Evolutionary conservation across 163 green algal species (phyloP).

Genomic region (Chlamydomonas reinhardtii): DNA sequence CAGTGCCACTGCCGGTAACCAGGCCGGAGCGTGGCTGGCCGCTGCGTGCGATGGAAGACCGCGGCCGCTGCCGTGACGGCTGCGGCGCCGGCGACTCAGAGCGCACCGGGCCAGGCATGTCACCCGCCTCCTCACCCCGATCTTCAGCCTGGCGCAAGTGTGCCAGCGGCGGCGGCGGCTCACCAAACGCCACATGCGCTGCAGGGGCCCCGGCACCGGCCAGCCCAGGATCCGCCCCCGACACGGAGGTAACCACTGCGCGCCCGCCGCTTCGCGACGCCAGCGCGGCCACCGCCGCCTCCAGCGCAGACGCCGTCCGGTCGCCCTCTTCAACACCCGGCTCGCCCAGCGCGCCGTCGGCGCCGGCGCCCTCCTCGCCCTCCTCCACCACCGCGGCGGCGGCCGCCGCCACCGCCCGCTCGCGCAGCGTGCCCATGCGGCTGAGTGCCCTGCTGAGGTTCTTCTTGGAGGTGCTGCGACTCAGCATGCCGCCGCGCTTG

Average conservation of each 20-base stretch:
- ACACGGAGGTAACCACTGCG: not conserved
- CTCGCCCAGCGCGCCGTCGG: not conserved
- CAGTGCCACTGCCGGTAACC: not conserved
- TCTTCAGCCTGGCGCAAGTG: not conserved
- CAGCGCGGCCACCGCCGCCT: not conserved
- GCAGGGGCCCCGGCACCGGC: no score
- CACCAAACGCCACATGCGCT: not conserved
- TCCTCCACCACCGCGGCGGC: not conserved
- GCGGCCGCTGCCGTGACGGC: not conserved
- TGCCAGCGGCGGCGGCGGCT: not conserved
- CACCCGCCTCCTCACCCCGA: not conserved
- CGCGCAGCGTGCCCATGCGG: not conserved
- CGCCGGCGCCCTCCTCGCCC: not conserved
- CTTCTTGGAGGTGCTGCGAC: not conserved
- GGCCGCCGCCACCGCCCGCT: no score
- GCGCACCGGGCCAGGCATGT: not conserved
- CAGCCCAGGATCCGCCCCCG: not conserved
- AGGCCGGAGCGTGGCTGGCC: not conserved
- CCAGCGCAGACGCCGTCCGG: no score
- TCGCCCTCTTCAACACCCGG: not conserved
- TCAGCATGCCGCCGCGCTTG: not conserved
- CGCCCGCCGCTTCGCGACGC: not conserved
- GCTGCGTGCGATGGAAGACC: slow-evolving; percentile 1
- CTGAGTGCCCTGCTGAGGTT: not conserved
- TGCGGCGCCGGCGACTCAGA: not conserved